phyloP scores from a whole-genome alignment of 176 grass and related monocot genomes.

The Aegilops bicornis region DNA sequence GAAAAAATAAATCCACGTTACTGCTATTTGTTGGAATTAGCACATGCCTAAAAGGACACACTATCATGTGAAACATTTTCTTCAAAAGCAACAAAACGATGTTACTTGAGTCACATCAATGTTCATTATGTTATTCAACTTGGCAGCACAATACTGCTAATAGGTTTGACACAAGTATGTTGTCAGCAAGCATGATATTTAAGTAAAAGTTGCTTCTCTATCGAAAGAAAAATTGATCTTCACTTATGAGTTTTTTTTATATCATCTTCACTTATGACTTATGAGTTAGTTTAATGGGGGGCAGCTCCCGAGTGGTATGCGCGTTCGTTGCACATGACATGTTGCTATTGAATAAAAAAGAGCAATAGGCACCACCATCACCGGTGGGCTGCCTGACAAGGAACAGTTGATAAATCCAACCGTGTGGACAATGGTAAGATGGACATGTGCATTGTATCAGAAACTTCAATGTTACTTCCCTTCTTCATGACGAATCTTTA shows the following conservation, averaged over 20 bases:
- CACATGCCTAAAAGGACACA: neutral
- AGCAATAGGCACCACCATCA: neutral
- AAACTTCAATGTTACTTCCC: neutral
- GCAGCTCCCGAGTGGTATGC: neutral
- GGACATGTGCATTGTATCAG: neutral
- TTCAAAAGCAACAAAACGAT: neutral
- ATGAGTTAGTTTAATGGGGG: neutral
- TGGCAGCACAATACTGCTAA: neutral
- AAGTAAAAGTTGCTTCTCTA: constrained; percentile 6
- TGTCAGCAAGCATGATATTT: neutral
- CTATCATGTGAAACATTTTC: neutral
- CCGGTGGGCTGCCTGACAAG: neutral
- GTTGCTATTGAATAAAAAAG: neutral
- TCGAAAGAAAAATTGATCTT: constrained; percentile 1
- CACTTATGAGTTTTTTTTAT: neutral
- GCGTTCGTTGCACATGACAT: neutral
- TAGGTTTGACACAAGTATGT: constrained; percentile 6
- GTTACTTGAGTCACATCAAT: neutral
- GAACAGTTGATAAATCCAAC: neutral
- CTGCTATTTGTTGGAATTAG: neutral
- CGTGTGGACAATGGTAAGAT: neutral
- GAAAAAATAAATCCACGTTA: neutral
- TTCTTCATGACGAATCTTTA: neutral
- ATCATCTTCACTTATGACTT: neutral
- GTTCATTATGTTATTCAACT: neutral